These are phyloP conservation scores for Vishniacozyma victoriae DNA, from an alignment of 768 basidiomycete species.

Conservation along the genomic window DNA sequence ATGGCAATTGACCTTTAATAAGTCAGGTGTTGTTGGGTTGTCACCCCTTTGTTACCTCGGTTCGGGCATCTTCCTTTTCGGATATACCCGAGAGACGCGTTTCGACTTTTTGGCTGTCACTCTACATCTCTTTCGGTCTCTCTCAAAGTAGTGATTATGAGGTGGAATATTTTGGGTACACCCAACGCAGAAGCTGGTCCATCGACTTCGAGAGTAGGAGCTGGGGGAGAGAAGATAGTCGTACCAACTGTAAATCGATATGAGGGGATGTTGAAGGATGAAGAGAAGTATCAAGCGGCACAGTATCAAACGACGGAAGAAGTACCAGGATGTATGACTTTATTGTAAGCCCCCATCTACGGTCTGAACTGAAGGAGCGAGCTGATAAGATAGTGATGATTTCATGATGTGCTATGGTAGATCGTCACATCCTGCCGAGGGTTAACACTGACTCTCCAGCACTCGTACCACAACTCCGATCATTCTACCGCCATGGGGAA, in stretches of 20 bases:
- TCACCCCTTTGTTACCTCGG: too few species aligned
- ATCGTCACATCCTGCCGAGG: conserved; percentile 1
- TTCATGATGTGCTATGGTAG: conserved; percentile 49
- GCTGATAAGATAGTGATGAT: conserved; percentile 42
- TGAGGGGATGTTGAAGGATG: conserved; percentile 32
- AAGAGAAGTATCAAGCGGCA: conserved; percentile 38
- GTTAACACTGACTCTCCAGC: conserved; percentile 50
- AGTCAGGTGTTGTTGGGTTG: too few species aligned
- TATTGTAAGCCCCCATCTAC: conserved; percentile 45
- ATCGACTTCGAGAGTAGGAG: not conserved
- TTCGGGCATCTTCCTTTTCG: not conserved
- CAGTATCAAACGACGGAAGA: conserved; percentile 67
- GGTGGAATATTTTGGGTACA: too few species aligned
- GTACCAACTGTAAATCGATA: conserved; percentile 22
- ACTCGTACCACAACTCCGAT: conserved; percentile 70
- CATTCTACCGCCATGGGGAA: conserved; percentile 78
- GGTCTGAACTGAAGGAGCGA: conserved; percentile 60
- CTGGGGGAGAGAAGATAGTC: not conserved
- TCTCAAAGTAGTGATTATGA: too few species aligned
- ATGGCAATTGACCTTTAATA: too few species aligned
- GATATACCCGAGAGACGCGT: not conserved
- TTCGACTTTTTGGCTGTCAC: not conserved
- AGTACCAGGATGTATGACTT: conserved; percentile 70
- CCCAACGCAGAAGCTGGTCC: conserved; percentile 1
- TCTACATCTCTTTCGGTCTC: not conserved